These are phyloP conservation scores for Malassezia furfur DNA, from an alignment of 1,284 basidiomycete genomes.

Conservation along the genomic window DNA sequence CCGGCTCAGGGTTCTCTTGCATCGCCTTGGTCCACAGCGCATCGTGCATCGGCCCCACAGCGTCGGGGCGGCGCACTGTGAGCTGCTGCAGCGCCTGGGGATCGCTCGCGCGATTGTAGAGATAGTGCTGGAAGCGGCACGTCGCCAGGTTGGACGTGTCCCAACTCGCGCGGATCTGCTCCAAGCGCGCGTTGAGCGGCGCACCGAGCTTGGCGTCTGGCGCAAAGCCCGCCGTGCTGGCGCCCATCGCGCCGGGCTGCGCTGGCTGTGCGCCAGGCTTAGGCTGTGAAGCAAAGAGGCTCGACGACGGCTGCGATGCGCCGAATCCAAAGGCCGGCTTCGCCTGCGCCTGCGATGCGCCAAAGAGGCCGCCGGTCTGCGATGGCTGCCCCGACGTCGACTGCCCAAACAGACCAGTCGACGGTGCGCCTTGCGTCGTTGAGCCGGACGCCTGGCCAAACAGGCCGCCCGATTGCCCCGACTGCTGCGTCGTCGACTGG, in stretches of 20 bases:
- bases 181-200: slow-evolving; percentile 27
- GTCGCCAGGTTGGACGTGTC: slow-evolving; percentile 33
- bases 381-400: slow-evolving; percentile 7
- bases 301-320: too few species aligned
- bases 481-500: not conserved
- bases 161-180: slow-evolving; percentile 38
- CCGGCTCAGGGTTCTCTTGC: slow-evolving; percentile 39
- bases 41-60: slow-evolving; percentile 39
- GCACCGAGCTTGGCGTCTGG: slow-evolving; percentile 33
- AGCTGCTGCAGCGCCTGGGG: slow-evolving; percentile 27
- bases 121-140: slow-evolving; percentile 39
- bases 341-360: too few species aligned
- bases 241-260: too few species aligned
- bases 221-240: too few species aligned
- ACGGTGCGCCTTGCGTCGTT: too few species aligned
- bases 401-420: too few species aligned
- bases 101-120: slow-evolving; percentile 38
- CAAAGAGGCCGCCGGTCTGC: too few species aligned
- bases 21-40: slow-evolving; percentile 37
- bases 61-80: slow-evolving; percentile 32
- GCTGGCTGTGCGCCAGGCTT: too few species aligned
- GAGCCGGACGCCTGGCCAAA: not conserved
- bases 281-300: too few species aligned
- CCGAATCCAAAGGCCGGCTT: too few species aligned
- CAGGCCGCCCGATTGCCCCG: too few species aligned